Evolutionary conservation across 257 asterid species (phyloP).

Genomic region (Verbena officinalis): DNA sequence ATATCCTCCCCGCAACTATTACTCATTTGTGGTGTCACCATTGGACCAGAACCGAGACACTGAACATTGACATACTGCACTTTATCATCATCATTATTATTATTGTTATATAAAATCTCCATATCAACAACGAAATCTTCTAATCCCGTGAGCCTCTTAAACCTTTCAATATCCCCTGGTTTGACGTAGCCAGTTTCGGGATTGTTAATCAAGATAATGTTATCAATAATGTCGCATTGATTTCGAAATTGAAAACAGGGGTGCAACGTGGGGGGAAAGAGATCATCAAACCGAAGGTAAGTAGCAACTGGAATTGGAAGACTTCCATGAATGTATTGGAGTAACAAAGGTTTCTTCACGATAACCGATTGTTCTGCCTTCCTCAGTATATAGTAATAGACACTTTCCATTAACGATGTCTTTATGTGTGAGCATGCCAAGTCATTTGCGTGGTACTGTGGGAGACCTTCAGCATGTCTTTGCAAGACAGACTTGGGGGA

Average conservation of each 20-base stretch:
- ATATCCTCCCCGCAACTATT: conserved; percentile 25
- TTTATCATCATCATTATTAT: conserved; percentile 17
- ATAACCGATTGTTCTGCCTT: conserved; percentile 49
- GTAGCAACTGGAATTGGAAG: conserved; percentile 33
- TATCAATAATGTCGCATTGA: conserved; percentile 39
- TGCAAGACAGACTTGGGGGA: conserved; percentile 53
- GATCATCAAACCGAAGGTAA: conserved; percentile 49
- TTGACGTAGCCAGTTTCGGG: conserved; percentile 43
- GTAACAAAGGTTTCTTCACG: conserved; percentile 46
- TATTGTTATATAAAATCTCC: conserved; percentile 27
- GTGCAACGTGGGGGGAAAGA: conserved; percentile 62
- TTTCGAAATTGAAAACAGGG: conserved; percentile 27
- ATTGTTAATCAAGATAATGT: conserved; percentile 48
- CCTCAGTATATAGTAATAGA: conserved; percentile 58
- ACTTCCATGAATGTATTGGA: conserved; percentile 51
- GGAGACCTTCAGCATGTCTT: conserved; percentile 46
- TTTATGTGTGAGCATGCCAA: conserved; percentile 48
- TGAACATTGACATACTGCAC: conserved; percentile 19
- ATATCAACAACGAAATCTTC: conserved; percentile 44
- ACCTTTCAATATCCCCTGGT: conserved; percentile 46
- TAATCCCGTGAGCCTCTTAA: conserved; percentile 59
- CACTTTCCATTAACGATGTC: conserved; percentile 50
- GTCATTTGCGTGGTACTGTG: conserved; percentile 39
- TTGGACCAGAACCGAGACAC: conserved; percentile 17
- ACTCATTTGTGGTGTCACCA: conserved; percentile 31